A percentile compares a stretch with the other conserved stretches of the same genome.
phyloP scores from a whole-genome alignment of 306 rosid species.

The Vigna angularis region DNA sequence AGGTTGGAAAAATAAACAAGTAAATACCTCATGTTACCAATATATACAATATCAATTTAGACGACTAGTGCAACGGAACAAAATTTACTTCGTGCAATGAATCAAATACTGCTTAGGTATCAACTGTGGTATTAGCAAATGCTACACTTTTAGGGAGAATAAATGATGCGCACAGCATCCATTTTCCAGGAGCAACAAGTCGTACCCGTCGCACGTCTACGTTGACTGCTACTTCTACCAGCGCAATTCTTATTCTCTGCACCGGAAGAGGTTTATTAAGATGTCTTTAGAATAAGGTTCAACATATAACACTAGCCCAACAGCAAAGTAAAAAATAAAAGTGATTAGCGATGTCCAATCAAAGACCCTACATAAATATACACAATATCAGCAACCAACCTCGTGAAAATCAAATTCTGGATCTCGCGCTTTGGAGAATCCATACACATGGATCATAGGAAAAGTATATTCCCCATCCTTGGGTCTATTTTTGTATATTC shows the following conservation, averaged over 20 bases:
- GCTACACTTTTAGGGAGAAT: conserved; percentile 83
- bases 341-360: conserved; percentile 22
- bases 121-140: conserved; percentile 55
- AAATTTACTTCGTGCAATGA: conserved; percentile 9
- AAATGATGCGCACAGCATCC: conserved; percentile 96
- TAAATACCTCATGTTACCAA: not conserved
- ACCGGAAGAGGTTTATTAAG: conserved; percentile 37
- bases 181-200: conserved; percentile 93
- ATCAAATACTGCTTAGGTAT: conserved; percentile 43
- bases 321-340: conserved; percentile 11
- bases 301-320: conserved; percentile 15
- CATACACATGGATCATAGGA: conserved; percentile 90
- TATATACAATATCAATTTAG: conserved; percentile 32
- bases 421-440: conserved; percentile 94
- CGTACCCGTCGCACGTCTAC: conserved; percentile 85
- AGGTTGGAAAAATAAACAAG: not conserved
- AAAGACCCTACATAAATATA: conserved; percentile 22
- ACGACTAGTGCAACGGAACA: conserved; percentile 16
- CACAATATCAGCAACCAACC: conserved; percentile 55
- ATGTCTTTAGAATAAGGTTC: conserved; percentile 17
- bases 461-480: conserved; percentile 51
- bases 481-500: conserved; percentile 69
- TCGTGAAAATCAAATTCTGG: conserved; percentile 95
- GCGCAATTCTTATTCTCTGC: conserved; percentile 87
- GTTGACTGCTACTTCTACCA: conserved; percentile 77